phyloP scores from a whole-genome alignment of 2,329 filamentous ascomycete species.

The Coniochaeta sp. region DNA sequence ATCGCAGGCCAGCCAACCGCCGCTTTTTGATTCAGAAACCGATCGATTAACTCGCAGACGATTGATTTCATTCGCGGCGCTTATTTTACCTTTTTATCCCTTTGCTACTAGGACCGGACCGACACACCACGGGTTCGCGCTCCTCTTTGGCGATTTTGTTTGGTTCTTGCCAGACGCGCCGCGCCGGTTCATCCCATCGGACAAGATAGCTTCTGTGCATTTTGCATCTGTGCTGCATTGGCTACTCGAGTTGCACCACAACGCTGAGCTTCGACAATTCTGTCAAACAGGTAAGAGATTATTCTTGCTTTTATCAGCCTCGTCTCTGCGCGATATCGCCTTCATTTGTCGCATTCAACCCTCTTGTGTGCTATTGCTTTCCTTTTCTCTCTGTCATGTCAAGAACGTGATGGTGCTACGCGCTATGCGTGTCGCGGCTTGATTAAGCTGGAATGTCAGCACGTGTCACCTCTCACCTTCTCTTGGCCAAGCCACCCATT shows the following conservation, averaged over 20 bases:
- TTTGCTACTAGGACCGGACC: neutral
- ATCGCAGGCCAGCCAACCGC: conserved; percentile 14
- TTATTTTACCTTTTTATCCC: conserved; percentile 4
- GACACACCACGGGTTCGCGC: neutral
- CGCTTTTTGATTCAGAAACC: conserved; percentile 5
- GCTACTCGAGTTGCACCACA: too few species aligned
- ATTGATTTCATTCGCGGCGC: conserved; percentile 11
- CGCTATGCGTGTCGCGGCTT: neutral
- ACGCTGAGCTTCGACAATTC: too few species aligned
- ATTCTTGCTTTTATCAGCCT: too few species aligned
- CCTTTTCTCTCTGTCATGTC: neutral
- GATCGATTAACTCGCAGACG: neutral
- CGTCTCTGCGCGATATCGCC: too few species aligned
- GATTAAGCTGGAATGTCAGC: neutral
- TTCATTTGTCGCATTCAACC: neutral
- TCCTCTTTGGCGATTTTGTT: neutral
- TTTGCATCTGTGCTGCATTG: too few species aligned
- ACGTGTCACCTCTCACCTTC: neutral
- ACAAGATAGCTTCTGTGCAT: too few species aligned
- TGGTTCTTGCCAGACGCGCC: conserved; percentile 6
- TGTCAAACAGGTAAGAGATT: too few species aligned
- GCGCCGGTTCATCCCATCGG: neutral
- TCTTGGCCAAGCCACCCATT: neutral
- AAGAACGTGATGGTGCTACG: neutral
- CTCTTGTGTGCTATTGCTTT: neutral